phyloP scores from a whole-genome alignment of 768 basidiomycete species.

The Hygrophoropsis aurantiaca region DNA sequence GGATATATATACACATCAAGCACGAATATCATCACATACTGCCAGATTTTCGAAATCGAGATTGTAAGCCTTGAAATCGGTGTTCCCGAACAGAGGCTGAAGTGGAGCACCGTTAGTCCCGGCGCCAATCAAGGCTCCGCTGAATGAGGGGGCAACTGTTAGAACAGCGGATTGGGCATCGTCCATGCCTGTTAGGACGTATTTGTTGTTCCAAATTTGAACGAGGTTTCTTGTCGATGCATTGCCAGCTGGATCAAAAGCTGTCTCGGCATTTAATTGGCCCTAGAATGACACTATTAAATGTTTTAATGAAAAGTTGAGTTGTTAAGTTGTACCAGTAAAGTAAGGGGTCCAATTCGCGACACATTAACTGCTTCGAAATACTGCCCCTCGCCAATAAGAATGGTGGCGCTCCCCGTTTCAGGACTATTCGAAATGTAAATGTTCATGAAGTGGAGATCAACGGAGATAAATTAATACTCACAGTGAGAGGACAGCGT shows the following conservation, averaged over 20 bases:
- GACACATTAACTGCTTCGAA: slow-evolving; percentile 33
- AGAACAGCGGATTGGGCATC: slow-evolving; percentile 60
- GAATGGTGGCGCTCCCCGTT: slow-evolving; percentile 24
- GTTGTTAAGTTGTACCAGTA: slow-evolving; percentile 23
- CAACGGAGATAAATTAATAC: slow-evolving; percentile 11
- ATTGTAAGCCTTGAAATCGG: slow-evolving; percentile 64
- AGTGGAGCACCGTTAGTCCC: slow-evolving; percentile 60
- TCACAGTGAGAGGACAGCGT: slow-evolving; percentile 38
- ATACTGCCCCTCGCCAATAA: slow-evolving; percentile 31
- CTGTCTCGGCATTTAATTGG: slow-evolving; percentile 37
- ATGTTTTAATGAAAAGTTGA: no score
- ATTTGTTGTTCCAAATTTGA: slow-evolving; percentile 49
- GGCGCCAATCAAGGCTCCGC: slow-evolving; percentile 58
- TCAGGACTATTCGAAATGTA: slow-evolving; percentile 33
- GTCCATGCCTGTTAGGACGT: slow-evolving; percentile 48
- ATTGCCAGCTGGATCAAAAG: slow-evolving; percentile 39
- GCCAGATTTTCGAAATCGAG: slow-evolving; percentile 64
- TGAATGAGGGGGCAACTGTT: slow-evolving; percentile 54
- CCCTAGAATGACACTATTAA: slow-evolving; percentile 40
- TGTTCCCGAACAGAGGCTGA: slow-evolving; percentile 53
- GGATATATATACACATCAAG: not conserved
- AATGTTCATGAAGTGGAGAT: not conserved
- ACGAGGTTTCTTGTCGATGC: slow-evolving; percentile 46
- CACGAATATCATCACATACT: slow-evolving; percentile 33
- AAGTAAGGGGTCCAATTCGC: slow-evolving; percentile 26